Base-by-base conservation (phyloP, 2,329 filamentous ascomycete genomes). In the Alternaria gaisen region DNA sequence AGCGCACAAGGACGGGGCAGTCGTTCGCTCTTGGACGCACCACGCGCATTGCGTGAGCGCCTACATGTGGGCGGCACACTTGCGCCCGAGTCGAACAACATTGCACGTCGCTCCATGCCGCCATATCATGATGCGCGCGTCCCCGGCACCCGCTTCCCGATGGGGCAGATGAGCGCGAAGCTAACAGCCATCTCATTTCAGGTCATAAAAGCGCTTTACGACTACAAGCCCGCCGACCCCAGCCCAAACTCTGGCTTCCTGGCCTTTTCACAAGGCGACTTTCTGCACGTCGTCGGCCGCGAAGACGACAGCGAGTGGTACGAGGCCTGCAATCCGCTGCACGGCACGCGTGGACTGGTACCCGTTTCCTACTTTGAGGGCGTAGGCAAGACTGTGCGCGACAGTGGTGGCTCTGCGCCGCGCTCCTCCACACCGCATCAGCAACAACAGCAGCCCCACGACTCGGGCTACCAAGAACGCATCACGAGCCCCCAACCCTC, bases 281-380 rank as follows among this genome's bases (percentile, higher is more conserved):
- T 98, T 80, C 95, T 99, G 79, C 94, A 98, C 83, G 95, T 99
- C 67, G 94, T 98, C 79, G 93, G 92, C 73, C 91, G 94, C 79
- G 95, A 98, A 82, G 90, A 97, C 84, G 94, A 98, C 78, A 83
- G 84, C 41, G 93, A 97, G 77, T 99, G 95, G 94, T 99, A 97
- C 85, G 95, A 98, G 81, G 95, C 94, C 57, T 98, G 93, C 85
- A 99, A 99, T 77, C 95, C 95, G 62, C 85, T 97, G 67, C 93
- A 91, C 73, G 91, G 91, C 80, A 92, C 93, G 52, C 89, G 93
- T 68, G 95, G 95, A 63, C 86, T 99, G 62, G 95, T 99, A 44
- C 95, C 95, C 8, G 95, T 97, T 59, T 88, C 90, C 59, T 97
- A 93, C 81, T 99, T 99, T 80, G 93, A 98, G 79, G 87, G 90